Evolutionary conservation across 805 yeast species (phyloP).

Genomic region (Suhomyces emberorum): DNA sequence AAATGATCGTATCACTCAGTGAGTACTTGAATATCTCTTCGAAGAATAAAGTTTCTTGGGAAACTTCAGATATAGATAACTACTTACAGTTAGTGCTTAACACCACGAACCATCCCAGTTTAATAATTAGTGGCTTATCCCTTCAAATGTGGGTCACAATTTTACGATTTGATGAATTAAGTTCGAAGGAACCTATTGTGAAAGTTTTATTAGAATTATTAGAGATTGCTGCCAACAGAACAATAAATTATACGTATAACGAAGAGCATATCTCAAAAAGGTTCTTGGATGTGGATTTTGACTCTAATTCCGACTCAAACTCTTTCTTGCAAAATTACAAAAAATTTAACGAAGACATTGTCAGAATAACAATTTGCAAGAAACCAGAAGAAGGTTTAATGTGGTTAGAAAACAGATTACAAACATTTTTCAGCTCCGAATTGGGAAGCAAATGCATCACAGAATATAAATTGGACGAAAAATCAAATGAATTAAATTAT

Average conservation of each 20-base stretch:
- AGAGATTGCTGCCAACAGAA: conserved; percentile 72
- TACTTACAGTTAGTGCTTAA: conserved; percentile 73
- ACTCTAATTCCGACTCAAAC: conserved; percentile 73
- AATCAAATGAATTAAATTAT: conserved; percentile 63
- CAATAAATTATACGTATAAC: conserved; percentile 67
- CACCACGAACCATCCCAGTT: conserved; percentile 79
- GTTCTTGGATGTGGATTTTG: conserved; percentile 83
- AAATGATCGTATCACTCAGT: conserved; percentile 84
- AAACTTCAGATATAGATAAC: conserved; percentile 57
- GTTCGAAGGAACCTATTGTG: conserved; percentile 54
- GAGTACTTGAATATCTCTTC: conserved; percentile 61
- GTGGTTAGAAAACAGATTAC: conserved; percentile 77
- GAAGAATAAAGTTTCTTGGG: conserved; percentile 45
- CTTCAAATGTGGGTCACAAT: conserved; percentile 93
- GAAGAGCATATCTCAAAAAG: conserved; percentile 63
- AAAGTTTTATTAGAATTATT: conserved; percentile 63
- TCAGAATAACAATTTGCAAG: conserved; percentile 82
- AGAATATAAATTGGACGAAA: conserved; percentile 51
- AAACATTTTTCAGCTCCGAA: conserved; percentile 66
- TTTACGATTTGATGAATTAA: conserved; percentile 73
- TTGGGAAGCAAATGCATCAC: conserved; percentile 64
- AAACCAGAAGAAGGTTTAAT: conserved; percentile 75
- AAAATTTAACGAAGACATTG: conserved; percentile 85
- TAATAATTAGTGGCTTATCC: conserved; percentile 87
- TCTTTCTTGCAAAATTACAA: conserved; percentile 77